phyloP scores from a whole-genome alignment of 352 stramenopile species.

The Lagenidium sp. region DNA sequence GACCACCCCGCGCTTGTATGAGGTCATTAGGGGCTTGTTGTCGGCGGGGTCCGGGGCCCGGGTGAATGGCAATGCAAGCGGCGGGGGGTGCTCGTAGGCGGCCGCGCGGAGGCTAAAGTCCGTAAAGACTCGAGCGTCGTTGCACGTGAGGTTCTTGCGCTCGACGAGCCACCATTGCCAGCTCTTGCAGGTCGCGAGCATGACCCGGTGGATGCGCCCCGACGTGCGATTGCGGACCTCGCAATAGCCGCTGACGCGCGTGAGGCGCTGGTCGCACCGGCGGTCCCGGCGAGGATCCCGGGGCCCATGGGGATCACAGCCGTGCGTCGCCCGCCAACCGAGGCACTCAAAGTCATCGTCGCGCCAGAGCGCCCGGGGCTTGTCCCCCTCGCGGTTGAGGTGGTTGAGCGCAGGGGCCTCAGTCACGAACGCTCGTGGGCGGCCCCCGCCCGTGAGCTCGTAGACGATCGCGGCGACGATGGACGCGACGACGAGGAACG shows the following conservation, averaged over 20 bases:
- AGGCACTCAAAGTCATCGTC: constrained; percentile 66
- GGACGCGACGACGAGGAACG: constrained; percentile 26
- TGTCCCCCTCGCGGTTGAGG: constrained; percentile 27
- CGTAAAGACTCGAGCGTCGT: constrained; percentile 46
- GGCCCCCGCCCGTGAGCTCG: constrained; percentile 39
- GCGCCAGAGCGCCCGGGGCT: constrained; percentile 26
- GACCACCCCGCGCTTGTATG: constrained; percentile 34
- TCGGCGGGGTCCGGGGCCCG: not conserved
- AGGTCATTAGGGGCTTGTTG: not conserved
- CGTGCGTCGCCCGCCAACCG: constrained; percentile 55
- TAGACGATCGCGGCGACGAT: constrained; percentile 45
- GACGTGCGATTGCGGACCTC: constrained; percentile 60
- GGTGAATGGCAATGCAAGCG: constrained; percentile 5
- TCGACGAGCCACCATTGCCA: constrained; percentile 51
- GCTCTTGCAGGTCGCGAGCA: constrained; percentile 65
- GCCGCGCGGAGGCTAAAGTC: constrained; percentile 57
- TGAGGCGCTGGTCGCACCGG: constrained; percentile 29
- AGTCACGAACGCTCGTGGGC: constrained; percentile 23
- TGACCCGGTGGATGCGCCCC: constrained; percentile 39
- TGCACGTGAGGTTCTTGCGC: constrained; percentile 30
- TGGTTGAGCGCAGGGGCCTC: constrained; percentile 30
- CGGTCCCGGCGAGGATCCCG: constrained; percentile 32
- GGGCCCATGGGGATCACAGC: constrained; percentile 48
- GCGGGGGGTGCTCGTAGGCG: constrained; percentile 24
- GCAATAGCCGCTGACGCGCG: constrained; percentile 51